Evolutionary conservation across 2,329 filamentous ascomycete species (phyloP).

Genomic region (Coniochaeta sp.): DNA sequence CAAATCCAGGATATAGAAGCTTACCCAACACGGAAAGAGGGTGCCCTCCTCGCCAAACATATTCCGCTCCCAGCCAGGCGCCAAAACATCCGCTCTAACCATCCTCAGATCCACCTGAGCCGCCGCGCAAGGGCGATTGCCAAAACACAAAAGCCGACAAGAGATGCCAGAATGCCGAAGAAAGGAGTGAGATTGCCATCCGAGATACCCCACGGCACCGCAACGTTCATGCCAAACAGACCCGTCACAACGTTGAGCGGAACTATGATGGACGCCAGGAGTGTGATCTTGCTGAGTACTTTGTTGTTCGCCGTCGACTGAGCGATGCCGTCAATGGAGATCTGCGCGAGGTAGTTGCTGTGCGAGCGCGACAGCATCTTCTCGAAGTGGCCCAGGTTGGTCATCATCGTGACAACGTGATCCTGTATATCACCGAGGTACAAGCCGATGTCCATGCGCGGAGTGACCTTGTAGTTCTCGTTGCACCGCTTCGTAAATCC

Average conservation of each 20-base stretch:
- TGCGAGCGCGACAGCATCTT: slow-evolving; percentile 94
- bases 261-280: slow-evolving; percentile 91
- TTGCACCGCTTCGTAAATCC: slow-evolving; percentile 99
- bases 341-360: slow-evolving; percentile 91
- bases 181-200: slow-evolving; percentile 48
- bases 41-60: background rate
- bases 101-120: slow-evolving; percentile 3
- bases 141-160: slow-evolving; percentile 44
- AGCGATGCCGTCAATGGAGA: slow-evolving; percentile 84
- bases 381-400: slow-evolving; percentile 89
- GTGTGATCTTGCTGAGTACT: slow-evolving; percentile 88
- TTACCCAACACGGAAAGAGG: background rate
- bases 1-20: background rate
- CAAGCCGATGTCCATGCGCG: slow-evolving; percentile 90
- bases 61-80: background rate
- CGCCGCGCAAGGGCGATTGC: slow-evolving; percentile 38
- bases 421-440: slow-evolving; percentile 98
- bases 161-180: slow-evolving; percentile 40
- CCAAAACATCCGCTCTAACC: background rate
- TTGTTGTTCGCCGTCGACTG: slow-evolving; percentile 85
- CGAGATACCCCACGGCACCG: slow-evolving; percentile 52
- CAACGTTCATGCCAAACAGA: slow-evolving; percentile 83
- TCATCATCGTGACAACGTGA: slow-evolving; percentile 99
- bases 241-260: slow-evolving; percentile 89
- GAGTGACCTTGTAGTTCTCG: slow-evolving; percentile 91